phyloP scores from a whole-genome alignment of 305 asterid species.

The Andrographis paniculata region DNA sequence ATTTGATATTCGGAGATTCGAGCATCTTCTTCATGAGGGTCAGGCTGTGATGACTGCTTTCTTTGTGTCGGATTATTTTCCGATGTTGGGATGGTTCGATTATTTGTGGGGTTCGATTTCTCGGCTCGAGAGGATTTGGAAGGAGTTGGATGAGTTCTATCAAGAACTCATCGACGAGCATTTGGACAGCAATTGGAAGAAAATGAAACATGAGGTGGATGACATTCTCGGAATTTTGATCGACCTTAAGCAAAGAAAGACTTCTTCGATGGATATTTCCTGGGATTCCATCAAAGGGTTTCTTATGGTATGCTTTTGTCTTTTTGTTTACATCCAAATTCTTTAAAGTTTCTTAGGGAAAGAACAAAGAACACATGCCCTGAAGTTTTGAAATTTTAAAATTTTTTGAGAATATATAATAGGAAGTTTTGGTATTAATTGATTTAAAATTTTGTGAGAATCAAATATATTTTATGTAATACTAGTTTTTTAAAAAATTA shows the following conservation, averaged over 20 bases:
- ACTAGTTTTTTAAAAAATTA: too few species aligned
- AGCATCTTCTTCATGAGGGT: slow-evolving; percentile 7
- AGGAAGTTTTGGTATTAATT: too few species aligned
- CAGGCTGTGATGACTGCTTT: slow-evolving; percentile 14
- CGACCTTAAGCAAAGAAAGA: background rate
- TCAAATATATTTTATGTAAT: too few species aligned
- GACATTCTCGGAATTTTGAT: background rate
- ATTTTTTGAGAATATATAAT: too few species aligned
- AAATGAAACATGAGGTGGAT: background rate
- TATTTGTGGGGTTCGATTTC: slow-evolving; percentile 16
- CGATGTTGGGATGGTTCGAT: slow-evolving; percentile 22
- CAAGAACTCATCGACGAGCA: slow-evolving; percentile 27
- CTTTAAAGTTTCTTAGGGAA: too few species aligned
- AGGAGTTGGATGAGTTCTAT: slow-evolving; percentile 19
- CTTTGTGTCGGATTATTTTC: slow-evolving; percentile 24
- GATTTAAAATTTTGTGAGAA: too few species aligned
- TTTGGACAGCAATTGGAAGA: slow-evolving; percentile 6
- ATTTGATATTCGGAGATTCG: too few species aligned
- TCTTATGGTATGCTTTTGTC: background rate
- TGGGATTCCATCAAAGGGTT: background rate
- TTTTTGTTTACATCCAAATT: too few species aligned
- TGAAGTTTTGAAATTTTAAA: too few species aligned
- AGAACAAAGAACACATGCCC: too few species aligned
- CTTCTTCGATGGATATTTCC: background rate
- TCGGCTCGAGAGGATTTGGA: slow-evolving; percentile 15